phyloP scores from a whole-genome alignment of 345 rosid genomes.

The Turnera subulata region DNA sequence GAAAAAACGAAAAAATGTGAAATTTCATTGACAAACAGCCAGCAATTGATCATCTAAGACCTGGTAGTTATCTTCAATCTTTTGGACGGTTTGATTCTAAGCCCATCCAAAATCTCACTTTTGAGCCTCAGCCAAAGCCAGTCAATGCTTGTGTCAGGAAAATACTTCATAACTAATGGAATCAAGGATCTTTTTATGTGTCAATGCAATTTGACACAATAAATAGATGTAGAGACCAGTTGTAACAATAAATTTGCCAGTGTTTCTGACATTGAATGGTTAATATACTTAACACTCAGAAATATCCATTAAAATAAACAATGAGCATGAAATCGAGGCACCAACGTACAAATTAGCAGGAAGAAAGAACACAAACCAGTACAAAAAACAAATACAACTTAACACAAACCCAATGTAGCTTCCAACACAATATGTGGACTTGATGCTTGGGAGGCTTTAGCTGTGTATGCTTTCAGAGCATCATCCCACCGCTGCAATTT shows the following conservation, averaged over 20 bases:
- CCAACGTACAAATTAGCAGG: background rate
- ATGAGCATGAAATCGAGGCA: background rate
- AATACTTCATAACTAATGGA: no score
- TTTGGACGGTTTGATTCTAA: no score
- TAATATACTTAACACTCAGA: background rate
- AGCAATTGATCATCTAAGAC: no score
- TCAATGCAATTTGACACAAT: background rate
- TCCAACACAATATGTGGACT: constrained; percentile 74
- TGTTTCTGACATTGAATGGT: background rate
- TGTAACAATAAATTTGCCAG: background rate
- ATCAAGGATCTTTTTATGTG: no score
- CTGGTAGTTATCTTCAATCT: no score
- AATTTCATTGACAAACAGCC: no score
- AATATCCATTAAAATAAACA: no score
- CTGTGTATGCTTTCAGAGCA: constrained; percentile 93
- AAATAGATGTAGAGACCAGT: background rate
- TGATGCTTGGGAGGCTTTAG: constrained; percentile 71
- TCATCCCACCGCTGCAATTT: constrained; percentile 99
- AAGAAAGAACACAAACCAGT: constrained; percentile 6
- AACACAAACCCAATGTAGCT: constrained; percentile 71
- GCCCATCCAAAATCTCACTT: no score
- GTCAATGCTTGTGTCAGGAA: no score
- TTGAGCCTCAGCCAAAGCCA: no score
- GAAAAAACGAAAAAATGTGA: no score
- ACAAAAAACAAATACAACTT: background rate